A percentile compares a stretch with the other conserved stretches of the same genome.
These are phyloP conservation scores for Botrytis tulipae DNA, from an alignment of 2,329 filamentous ascomycete species.

Conservation along the genomic window DNA sequence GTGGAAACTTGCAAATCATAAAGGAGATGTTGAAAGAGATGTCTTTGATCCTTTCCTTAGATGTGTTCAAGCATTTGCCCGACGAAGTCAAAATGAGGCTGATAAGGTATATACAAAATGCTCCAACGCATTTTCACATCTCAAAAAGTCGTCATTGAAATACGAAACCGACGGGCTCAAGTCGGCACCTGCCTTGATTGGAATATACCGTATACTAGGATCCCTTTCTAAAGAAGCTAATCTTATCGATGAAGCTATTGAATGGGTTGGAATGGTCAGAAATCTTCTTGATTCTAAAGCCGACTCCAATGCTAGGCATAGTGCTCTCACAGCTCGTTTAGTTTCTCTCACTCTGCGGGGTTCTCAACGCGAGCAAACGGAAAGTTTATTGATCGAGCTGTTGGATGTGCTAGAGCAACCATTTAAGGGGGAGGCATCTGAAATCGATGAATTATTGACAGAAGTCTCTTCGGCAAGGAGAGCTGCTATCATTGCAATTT, in stretches of 20 bases:
- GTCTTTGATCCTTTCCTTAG: constrained; percentile 63
- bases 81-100: constrained; percentile 44
- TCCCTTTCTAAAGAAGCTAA: constrained; percentile 48
- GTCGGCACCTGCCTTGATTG: constrained; percentile 26
- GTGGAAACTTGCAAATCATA: constrained; percentile 63
- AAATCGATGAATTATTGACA: constrained; percentile 60
- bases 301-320: constrained; percentile 40
- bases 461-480: constrained; percentile 56
- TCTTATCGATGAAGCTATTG: constrained; percentile 50
- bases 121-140: constrained; percentile 25
- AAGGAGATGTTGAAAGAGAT: constrained; percentile 60
- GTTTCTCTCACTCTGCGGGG: constrained; percentile 54
- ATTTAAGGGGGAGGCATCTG: constrained; percentile 56
- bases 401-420: constrained; percentile 56
- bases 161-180: constrained; percentile 26
- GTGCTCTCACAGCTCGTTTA: constrained; percentile 54
- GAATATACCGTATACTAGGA: constrained; percentile 51
- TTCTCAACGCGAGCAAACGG: constrained; percentile 41
- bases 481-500: constrained; percentile 45
- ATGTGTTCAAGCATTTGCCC: constrained; percentile 59
- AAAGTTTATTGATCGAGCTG: constrained; percentile 48
- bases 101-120: constrained; percentile 30
- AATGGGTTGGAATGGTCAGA: constrained; percentile 52
- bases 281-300: constrained; percentile 25
- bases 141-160: constrained; percentile 29